phyloP scores from a whole-genome alignment of 495 filamentous ascomycete genomes.

The Penicillium waksmanii region DNA sequence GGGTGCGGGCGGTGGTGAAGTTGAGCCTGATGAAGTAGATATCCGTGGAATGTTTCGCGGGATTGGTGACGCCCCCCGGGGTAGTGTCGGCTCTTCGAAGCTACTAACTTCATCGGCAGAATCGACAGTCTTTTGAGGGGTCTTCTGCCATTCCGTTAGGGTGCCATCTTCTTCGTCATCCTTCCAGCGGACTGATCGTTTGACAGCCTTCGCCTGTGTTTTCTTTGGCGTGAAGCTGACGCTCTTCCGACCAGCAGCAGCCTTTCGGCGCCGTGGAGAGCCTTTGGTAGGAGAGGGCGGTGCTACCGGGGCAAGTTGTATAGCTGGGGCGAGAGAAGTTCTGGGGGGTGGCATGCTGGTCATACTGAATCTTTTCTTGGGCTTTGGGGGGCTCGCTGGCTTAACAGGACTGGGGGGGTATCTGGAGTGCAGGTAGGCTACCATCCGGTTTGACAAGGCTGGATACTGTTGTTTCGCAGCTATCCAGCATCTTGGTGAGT shows the following conservation, averaged over 20 bases:
- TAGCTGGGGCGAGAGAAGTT: slow-evolving; percentile 29
- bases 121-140: slow-evolving; percentile 21
- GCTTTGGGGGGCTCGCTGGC: slow-evolving; percentile 68
- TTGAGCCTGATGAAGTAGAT: slow-evolving; percentile 35
- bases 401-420: slow-evolving; percentile 57
- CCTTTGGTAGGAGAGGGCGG: slow-evolving; percentile 62
- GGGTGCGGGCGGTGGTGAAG: slow-evolving; percentile 35
- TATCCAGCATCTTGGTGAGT: slow-evolving; percentile 76
- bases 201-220: slow-evolving; percentile 59
- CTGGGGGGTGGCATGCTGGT: slow-evolving; percentile 40
- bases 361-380: slow-evolving; percentile 65
- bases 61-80: slow-evolving; percentile 47
- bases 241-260: slow-evolving; percentile 69
- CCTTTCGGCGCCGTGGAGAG: slow-evolving; percentile 81
- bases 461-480: slow-evolving; percentile 69
- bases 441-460: slow-evolving; percentile 93
- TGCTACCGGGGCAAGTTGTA: slow-evolving; percentile 43
- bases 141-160: slow-evolving; percentile 79
- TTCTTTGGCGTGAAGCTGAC: slow-evolving; percentile 87
- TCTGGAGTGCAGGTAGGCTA: slow-evolving; percentile 59
- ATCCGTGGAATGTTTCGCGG: slow-evolving; percentile 48
- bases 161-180: slow-evolving; percentile 86
- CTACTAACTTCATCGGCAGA: slow-evolving; percentile 56
- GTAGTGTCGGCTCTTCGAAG: slow-evolving; percentile 48
- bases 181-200: slow-evolving; percentile 86